phyloP scores from a whole-genome alignment of 2,329 filamentous ascomycete species.

The Diplodia scrobiculata region DNA sequence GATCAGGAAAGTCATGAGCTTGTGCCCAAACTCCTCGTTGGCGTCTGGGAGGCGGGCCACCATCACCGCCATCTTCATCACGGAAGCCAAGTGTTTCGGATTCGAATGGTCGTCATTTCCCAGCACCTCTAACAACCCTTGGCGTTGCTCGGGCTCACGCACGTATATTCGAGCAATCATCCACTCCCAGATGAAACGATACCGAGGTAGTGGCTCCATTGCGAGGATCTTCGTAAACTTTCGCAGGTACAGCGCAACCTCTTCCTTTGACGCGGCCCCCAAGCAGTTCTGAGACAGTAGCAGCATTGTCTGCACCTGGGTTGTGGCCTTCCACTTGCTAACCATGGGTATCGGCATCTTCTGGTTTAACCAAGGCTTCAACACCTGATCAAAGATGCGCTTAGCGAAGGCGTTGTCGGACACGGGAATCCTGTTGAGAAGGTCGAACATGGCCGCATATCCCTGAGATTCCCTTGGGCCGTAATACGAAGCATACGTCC shows the following conservation, averaged over 20 bases:
- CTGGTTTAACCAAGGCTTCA: slow-evolving; percentile 50
- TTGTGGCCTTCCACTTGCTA: slow-evolving; percentile 52
- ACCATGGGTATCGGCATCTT: slow-evolving; percentile 49
- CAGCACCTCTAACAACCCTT: slow-evolving; percentile 43
- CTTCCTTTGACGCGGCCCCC: slow-evolving; percentile 29
- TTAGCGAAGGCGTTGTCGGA: slow-evolving; percentile 35
- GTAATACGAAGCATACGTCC: slow-evolving; percentile 50
- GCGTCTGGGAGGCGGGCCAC: slow-evolving; percentile 44
- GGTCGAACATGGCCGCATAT: slow-evolving; percentile 51
- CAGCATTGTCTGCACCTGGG: slow-evolving; percentile 53
- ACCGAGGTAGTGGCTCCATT: slow-evolving; percentile 52
- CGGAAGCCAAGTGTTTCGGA: slow-evolving; percentile 52
- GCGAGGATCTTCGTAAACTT: slow-evolving; percentile 47
- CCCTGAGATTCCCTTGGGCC: slow-evolving; percentile 48
- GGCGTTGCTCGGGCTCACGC: slow-evolving; percentile 39
- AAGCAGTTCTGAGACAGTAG: slow-evolving; percentile 47
- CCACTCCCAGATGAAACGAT: slow-evolving; percentile 53
- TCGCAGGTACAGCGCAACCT: slow-evolving; percentile 42
- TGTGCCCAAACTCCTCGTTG: slow-evolving; percentile 44
- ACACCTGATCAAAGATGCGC: slow-evolving; percentile 42
- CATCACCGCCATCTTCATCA: slow-evolving; percentile 52
- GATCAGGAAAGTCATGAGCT: slow-evolving; percentile 48
- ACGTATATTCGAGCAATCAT: slow-evolving; percentile 50
- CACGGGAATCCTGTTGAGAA: slow-evolving; percentile 46
- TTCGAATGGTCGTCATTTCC: slow-evolving; percentile 48